Percentiles rank a stretch among this genome's conserved stretches.
Conservation (phyloP, 169 alveolate species). For the Cryptosporidium andersoni region DNA sequence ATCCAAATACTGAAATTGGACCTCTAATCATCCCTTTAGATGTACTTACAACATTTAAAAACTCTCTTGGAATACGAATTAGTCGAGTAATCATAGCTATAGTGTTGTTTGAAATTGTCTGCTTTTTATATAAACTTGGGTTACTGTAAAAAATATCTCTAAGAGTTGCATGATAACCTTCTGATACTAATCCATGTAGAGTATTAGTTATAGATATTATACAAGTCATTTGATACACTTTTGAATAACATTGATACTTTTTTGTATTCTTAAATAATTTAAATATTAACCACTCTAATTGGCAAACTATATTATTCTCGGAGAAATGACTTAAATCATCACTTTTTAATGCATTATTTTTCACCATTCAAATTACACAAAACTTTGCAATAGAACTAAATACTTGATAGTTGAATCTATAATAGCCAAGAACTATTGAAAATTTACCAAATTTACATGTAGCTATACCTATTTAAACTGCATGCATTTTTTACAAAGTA, state of each 20-base stretch:
- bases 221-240: slow-evolving; percentile 8
- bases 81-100: slow-evolving; percentile 51
- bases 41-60: slow-evolving; percentile 55
- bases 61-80: slow-evolving; percentile 41
- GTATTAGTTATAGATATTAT: slow-evolving; percentile 42
- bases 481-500: too few relatives aligned
- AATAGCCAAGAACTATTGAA: too few relatives aligned
- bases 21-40: slow-evolving; percentile 66
- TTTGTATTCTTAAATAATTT: neutral
- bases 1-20: slow-evolving; percentile 34
- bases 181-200: slow-evolving; percentile 37
- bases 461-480: too few relatives aligned
- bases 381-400: too few relatives aligned
- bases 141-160: slow-evolving; percentile 52
- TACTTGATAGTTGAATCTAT: too few relatives aligned
- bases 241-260: neutral
- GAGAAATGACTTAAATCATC: neutral
- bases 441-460: too few relatives aligned
- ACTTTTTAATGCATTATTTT: neutral
- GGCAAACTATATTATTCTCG: neutral
- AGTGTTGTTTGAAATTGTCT: slow-evolving; percentile 24
- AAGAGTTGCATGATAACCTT: slow-evolving; percentile 51
- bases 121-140: slow-evolving; percentile 48
- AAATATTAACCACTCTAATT: slow-evolving; percentile 17
- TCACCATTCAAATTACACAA: neutral